Base-by-base conservation (phyloP, 1,139 yeast genomes). In the Debaryomyces fabryi region DNA sequence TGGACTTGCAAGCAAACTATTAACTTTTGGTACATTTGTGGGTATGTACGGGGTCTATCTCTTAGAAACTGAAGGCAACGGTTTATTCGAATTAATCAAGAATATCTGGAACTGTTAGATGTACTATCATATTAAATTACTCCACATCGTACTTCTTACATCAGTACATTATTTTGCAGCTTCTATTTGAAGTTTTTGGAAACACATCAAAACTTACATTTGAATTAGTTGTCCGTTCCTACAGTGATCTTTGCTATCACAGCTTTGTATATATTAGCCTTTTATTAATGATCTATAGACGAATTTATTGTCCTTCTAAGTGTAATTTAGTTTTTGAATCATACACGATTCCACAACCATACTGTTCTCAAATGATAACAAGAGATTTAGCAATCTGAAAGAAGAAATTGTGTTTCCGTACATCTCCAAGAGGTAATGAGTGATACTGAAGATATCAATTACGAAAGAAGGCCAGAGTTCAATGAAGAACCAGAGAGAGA, bases 41-140 rank as follows among this genome's bases (percentile, higher is more conserved):
- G 82, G 86, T 9, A 80, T 79, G 44, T 81, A 84, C 58, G 96
- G 96, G 57, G 71, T 86, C 50, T 87, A 86, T 65, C 68, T 78
- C 51, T 68, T 87, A 56, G 92, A 86, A 67, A 75, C 89, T 46
- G 49, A 63, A 5, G 52, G 58, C 50, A 83, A 81, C 56, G 93
- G 92, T 0, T 55, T 85, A 23, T 72, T 77, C 41, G 81, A 76
- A 49, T 64, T 84, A 54, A 53, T 83, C 2, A 63, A 57, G 46
- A 63, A 62, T 35, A 52, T 81, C 24, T 81, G 85, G 85, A 44
- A 10, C 30, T 27, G 66, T 65, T 25, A 68, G 56, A 20, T 10
- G 13, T 35, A 10, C 9, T 18, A n/a, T 30, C 39, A 6, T 27
- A 18, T 10, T 21, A 43, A 29, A 27, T 20, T 39, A n/a, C 16